Conservation (phyloP, 2,329 filamentous ascomycete species). For the Aspergillus ustus region DNA sequence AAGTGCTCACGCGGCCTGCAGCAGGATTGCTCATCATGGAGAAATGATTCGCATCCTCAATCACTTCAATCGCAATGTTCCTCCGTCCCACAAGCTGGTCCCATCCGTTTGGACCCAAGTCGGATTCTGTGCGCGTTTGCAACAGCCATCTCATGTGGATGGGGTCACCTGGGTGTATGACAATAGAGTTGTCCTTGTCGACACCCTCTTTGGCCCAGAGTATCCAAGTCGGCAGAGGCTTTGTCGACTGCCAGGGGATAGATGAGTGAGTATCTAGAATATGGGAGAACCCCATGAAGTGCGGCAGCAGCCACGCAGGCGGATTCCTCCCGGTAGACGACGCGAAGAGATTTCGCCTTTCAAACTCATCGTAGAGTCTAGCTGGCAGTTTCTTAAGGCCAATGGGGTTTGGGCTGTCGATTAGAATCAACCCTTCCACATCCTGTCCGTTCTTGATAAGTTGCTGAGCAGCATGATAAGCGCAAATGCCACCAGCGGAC, state of each 20-base stretch:
- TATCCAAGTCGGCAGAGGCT: constrained; percentile 31
- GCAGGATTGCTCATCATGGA: constrained; percentile 28
- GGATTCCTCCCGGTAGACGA: constrained; percentile 44
- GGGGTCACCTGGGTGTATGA: constrained; percentile 43
- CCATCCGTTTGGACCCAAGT: constrained; percentile 54
- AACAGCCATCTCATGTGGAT: constrained; percentile 55
- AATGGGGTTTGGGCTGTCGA: constrained; percentile 69
- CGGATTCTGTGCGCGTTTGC: constrained; percentile 45
- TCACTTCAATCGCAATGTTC: constrained; percentile 36
- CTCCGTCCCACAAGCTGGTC: constrained; percentile 46
- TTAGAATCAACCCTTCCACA: constrained; percentile 65
- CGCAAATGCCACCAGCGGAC: constrained; percentile 76
- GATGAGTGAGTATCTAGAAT: constrained; percentile 49
- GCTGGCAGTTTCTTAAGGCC: constrained; percentile 69
- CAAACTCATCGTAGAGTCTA: constrained; percentile 54
- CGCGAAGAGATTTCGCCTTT: constrained; percentile 53
- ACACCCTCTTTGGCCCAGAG: too few species aligned
- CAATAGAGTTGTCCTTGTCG: too few species aligned
- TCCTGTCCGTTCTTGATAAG: constrained; percentile 61
- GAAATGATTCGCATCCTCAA: constrained; percentile 39
- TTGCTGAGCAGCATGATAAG: constrained; percentile 68
- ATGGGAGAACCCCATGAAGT: constrained; percentile 55
- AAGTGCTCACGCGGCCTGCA: too few species aligned
- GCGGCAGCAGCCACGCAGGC: constrained; percentile 54
- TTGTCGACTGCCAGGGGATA: constrained; percentile 16